Evolutionary conservation across 116 monocot species (phyloP).

Genomic region (Zostera marina): DNA sequence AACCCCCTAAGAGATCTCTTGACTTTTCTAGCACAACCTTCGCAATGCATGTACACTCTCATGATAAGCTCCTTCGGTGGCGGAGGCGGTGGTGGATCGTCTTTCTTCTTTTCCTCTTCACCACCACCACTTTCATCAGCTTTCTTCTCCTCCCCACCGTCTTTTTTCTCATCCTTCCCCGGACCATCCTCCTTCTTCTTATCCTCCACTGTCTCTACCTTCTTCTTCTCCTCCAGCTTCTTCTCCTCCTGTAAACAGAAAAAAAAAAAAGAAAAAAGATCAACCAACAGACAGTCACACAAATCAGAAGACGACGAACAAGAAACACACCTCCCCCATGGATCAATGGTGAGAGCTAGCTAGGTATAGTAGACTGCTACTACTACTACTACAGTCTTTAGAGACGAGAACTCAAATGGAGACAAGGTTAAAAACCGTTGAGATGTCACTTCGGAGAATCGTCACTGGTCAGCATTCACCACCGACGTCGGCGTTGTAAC

Average conservation of each 20-base stretch:
- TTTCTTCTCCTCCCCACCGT: background rate
- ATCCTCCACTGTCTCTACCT: background rate
- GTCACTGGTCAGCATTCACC: background rate
- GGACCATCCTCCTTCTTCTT: background rate
- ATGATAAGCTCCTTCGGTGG: slow-evolving; percentile 59
- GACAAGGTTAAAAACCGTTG: background rate
- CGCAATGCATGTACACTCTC: slow-evolving; percentile 80
- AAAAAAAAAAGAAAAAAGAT: background rate
- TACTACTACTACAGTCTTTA: no score
- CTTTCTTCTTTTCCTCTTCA: slow-evolving; percentile 8
- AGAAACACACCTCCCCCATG: no score
- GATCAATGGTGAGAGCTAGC: no score
- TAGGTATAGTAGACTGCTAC: no score
- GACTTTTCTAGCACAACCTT: slow-evolving; percentile 75
- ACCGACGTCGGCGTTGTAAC: background rate
- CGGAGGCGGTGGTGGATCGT: slow-evolving; percentile 17
- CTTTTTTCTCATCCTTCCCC: background rate
- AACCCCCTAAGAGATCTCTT: slow-evolving; percentile 45
- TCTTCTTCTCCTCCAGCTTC: slow-evolving; percentile 1
- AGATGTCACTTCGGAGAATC: background rate
- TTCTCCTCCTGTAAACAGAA: slow-evolving; percentile 2
- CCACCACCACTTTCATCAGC: background rate
- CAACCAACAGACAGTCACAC: no score
- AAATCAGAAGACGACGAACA: no score
- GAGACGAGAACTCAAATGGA: background rate